phyloP scores from a whole-genome alignment of 345 rosid species.

The Lepidium didymum region DNA sequence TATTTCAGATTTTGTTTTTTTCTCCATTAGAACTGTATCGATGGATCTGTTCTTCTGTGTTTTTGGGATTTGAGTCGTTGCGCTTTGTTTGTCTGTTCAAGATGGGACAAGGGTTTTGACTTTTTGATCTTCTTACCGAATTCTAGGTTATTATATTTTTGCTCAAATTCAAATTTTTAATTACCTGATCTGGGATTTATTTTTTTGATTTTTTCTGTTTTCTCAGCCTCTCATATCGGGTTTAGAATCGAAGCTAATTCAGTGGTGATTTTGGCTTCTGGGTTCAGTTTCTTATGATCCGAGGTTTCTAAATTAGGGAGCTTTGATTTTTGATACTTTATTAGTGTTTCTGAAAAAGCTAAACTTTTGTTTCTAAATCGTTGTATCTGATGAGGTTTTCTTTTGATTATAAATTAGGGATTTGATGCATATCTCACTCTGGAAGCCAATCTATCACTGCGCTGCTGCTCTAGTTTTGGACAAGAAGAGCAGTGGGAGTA shows the following conservation, averaged over 20 bases:
- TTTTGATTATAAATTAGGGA: not conserved
- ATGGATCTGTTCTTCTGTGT: constrained; percentile 18
- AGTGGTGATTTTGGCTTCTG: constrained; percentile 17
- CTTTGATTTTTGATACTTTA: constrained; percentile 3
- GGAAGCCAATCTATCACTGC: constrained; percentile 98
- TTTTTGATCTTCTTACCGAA: constrained; percentile 13
- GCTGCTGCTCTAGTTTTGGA: constrained; percentile 88
- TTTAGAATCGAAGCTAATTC: not conserved
- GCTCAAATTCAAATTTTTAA: not conserved
- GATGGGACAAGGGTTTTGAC: constrained; percentile 25
- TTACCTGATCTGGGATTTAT: constrained; percentile 7
- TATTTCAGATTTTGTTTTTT: not conserved
- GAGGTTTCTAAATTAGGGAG: constrained; percentile 13
- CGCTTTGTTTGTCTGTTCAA: not conserved
- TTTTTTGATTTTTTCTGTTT: not conserved
- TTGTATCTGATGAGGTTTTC: not conserved
- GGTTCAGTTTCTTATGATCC: constrained; percentile 14
- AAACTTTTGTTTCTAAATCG: not conserved
- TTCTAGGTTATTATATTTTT: not conserved
- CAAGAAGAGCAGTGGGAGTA: constrained; percentile 49
- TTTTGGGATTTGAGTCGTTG: constrained; percentile 20
- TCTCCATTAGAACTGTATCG: not conserved
- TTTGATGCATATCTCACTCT: constrained; percentile 89
- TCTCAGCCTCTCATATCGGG: not conserved
- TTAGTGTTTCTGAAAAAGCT: not conserved